These are phyloP conservation scores for Jatropha curcas DNA, from an alignment of 345 rosid genomes.

Conservation along the genomic window DNA sequence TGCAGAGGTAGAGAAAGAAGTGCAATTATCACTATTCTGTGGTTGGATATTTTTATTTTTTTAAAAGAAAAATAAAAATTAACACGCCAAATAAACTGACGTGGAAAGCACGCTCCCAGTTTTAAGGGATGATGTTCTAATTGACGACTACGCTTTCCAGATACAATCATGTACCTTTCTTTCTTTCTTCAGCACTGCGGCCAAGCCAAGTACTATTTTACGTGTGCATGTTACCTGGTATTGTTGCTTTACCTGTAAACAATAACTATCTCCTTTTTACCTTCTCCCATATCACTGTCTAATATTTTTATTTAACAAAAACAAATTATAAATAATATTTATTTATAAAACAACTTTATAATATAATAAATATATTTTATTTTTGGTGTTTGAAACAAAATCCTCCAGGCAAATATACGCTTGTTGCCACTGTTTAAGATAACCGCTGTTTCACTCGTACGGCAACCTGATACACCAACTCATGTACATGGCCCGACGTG, in stretches of 20 bases:
- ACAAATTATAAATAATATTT: too few relatives aligned
- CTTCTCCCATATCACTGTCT: neutral
- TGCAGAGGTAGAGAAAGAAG: neutral
- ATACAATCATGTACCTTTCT: neutral
- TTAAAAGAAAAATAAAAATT: neutral
- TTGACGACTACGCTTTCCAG: neutral
- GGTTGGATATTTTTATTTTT: neutral
- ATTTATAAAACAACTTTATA: too few relatives aligned
- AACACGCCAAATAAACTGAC: conserved; percentile 35
- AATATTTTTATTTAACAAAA: too few relatives aligned
- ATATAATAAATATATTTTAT: too few relatives aligned
- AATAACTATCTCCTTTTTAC: neutral
- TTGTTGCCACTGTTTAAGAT: neutral
- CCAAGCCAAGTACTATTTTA: conserved; percentile 3
- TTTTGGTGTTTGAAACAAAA: neutral
- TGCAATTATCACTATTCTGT: neutral
- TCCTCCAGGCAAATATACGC: neutral
- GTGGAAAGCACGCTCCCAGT: conserved; percentile 66
- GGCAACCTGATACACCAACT: conserved; percentile 8
- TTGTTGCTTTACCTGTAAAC: conserved; percentile 4
- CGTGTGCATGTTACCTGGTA: conserved; percentile 7
- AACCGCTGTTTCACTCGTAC: neutral
- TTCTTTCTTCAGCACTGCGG: neutral
- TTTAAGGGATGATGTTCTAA: conserved; percentile 25
- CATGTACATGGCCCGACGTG: neutral